Percentiles rank a stretch among this genome's conserved stretches.
phyloP scores from a whole-genome alignment of 176 grass and related monocot species.

The Aegilops sharonensis region DNA sequence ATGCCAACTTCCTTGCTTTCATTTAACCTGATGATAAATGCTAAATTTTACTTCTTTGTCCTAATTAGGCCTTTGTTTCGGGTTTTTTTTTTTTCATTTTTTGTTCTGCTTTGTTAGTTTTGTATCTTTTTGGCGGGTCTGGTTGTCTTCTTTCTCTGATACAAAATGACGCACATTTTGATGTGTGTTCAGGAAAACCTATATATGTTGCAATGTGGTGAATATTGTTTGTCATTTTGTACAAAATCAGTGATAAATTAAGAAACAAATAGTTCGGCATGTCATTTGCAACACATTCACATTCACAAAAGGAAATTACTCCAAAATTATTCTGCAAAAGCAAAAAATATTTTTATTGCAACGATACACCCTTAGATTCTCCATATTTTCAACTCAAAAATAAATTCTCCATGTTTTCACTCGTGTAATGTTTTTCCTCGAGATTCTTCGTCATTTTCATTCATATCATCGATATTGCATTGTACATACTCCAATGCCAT shows the following conservation, averaged over 20 bases:
- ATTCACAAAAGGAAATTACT: background rate
- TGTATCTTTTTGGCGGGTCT: background rate
- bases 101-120: background rate
- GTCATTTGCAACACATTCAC: background rate
- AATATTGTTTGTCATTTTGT: background rate
- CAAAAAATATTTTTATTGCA: background rate
- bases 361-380: background rate
- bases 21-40: too few species aligned
- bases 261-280: background rate
- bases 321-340: background rate
- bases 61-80: too few species aligned
- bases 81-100: background rate
- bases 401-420: background rate
- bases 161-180: background rate
- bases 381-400: background rate
- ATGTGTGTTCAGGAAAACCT: background rate
- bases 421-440: background rate
- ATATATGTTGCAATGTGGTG: background rate
- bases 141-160: background rate
- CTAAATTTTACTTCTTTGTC: too few species aligned
- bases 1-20: too few species aligned
- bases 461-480: background rate
- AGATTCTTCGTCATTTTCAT: background rate
- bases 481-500: background rate
- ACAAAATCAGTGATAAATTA: background rate